Base-by-base conservation (phyloP, 805 yeast genomes). In the Tetrapisispora taiwanensis region DNA sequence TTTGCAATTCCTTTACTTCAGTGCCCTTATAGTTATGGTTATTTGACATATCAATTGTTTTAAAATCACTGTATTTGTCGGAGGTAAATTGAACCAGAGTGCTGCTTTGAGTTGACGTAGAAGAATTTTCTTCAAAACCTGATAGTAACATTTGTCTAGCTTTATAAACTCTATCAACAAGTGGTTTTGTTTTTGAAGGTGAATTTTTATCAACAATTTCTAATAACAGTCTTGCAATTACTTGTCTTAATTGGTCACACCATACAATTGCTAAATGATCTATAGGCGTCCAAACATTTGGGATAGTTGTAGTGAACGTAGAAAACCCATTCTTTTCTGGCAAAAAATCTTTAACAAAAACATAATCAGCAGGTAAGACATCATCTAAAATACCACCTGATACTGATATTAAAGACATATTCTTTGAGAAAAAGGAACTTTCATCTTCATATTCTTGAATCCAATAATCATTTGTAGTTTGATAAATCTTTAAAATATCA, bases 241-340 rank as follows among this genome's bases (percentile, higher is more conserved):
- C 75, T 42, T 74, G 69, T 42, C 97, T 72, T 32, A 89, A 65
- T 60, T 90, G 97, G 48, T 80, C 84, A 63, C 98, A 90, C 98
- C 98, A 90, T 1, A 90, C 95, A 39, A 92, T 80, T 0, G 97
- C 97, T 50, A 87, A 71, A 65, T 90, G 98, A 62, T 90, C 97
- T 34, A 88, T 79, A 1, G 96, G 84, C 0, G 95, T 80, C 95
- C 97, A 90, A 1, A 90, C 96, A 2, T 72, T 73, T 0, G 95
- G 95, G 10, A 90, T 82, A 1, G 95, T 89, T 0, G 92, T 79
- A 0, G 96, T 76, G 52, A 78, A 85, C 0, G 82, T 84, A 0
- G 94, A 79, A 48, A 90, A 79, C 0, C 97, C 97, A 53, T 90
- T 77, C 0, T 75, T 50, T 1, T 73, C 70, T 0, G 96, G 95